Evolutionary conservation across 2,329 filamentous ascomycete species (phyloP), one percentile per base, ranked within the genome.

Genomic region (Hymenoscyphus scutula): DNA sequence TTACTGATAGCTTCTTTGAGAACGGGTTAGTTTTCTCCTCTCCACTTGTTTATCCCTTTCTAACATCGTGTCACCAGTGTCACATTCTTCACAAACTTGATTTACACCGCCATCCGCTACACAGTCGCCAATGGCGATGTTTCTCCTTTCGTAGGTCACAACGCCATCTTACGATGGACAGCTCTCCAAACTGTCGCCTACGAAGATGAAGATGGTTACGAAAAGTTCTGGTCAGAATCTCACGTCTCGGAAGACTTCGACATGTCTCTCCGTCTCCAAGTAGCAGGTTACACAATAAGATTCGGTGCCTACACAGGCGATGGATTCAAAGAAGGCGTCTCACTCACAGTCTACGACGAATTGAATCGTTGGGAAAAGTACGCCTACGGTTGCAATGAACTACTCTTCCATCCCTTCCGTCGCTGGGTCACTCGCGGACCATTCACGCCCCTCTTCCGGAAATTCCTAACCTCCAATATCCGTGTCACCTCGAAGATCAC

Each of bases 221-320:
- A 86, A 15, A 86, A 87, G 68, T 91, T 85, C 76, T 92, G 89
- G 89, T 90, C 88, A 7, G 89, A 92, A 72, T 82, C 81, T 4
- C 88, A 89, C 69, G 89, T 92, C 0, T 91, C 88, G 0, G 89
- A 92, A 66, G 89, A 92, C 69, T 92, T 92, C 61, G 89, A 92
- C 65, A 89, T 91, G 77, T 83, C 87, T 5, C 80, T 92, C 0
- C 87, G 89, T 45, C 80, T 92, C 1, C 89, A 92, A 74, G 84
- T 83, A 66, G 78, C 78, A n/a, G 88, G 88, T 19, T 90, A 89
- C 74, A 80, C 84, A 34, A 83, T 91, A 54, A 87, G 89, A 6
- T 79, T 91, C 1, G 89, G 84, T 19, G 82, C 86, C 0, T 92
- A 90, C 77, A 84, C 86, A 60, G 84, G 84, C 30, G 83, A 86